phyloP scores from a whole-genome alignment of 1,284 basidiomycete species.

The Puccinia hordei region DNA sequence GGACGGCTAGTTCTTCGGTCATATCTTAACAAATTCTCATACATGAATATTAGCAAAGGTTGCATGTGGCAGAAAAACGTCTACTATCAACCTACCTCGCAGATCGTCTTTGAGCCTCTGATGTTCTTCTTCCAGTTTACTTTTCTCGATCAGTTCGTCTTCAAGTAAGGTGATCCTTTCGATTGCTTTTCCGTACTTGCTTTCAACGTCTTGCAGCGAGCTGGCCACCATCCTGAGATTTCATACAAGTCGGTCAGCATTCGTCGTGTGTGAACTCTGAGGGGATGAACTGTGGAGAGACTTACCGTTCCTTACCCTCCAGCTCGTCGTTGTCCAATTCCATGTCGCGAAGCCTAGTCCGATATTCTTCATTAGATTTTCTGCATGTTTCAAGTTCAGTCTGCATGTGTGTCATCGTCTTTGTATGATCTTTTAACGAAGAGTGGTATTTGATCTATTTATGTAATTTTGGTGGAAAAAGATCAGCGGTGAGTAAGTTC shows the following conservation, averaged over 20 bases:
- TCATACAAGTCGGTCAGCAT: neutral
- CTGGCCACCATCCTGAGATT: conserved; percentile 72
- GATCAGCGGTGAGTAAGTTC: conserved; percentile 29
- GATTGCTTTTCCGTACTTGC: conserved; percentile 82
- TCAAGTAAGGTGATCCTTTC: conserved; percentile 97
- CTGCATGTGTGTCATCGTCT: conserved; percentile 79
- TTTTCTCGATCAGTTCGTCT: conserved; percentile 91
- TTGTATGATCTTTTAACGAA: conserved; percentile 84
- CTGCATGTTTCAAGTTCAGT: conserved; percentile 72
- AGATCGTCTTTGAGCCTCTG: conserved; percentile 92
- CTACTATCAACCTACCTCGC: conserved; percentile 67
- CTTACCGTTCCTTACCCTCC: conserved; percentile 77
- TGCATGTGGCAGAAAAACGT: neutral
- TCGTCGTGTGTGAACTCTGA: neutral
- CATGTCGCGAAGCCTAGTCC: conserved; percentile 67
- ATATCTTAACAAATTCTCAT: conserved; percentile 19
- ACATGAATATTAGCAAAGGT: neutral
- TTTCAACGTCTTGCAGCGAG: conserved; percentile 85
- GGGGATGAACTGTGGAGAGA: neutral
- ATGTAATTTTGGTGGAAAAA: conserved; percentile 44
- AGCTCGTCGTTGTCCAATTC: conserved; percentile 96
- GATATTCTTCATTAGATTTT: conserved; percentile 53
- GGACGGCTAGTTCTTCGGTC: conserved; percentile 43
- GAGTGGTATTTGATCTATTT: conserved; percentile 80
- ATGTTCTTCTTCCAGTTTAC: conserved; percentile 82